Percentiles rank a stretch among this genome's conserved stretches.
Conservation (phyloP, 495 filamentous ascomycete species). For the Trichoderma gamsii region DNA sequence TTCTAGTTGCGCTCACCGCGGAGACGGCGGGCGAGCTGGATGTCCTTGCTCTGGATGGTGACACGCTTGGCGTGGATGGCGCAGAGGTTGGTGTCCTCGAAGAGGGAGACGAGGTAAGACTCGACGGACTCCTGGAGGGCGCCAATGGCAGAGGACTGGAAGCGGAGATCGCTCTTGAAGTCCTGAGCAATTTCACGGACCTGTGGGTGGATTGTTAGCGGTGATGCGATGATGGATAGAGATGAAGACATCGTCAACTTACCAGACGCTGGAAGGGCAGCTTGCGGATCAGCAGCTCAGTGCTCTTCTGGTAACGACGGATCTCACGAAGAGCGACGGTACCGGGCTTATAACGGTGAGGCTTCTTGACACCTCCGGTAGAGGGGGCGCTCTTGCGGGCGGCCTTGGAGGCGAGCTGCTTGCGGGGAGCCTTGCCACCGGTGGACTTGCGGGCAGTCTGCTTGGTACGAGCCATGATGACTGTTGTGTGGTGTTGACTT, state of each 20-base stretch:
- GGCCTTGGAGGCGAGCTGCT: conserved; percentile 70
- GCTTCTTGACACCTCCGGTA: conserved; percentile 94
- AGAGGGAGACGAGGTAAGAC: conserved; percentile 99
- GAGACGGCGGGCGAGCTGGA: conserved; percentile 93
- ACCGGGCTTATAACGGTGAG: conserved; percentile 99
- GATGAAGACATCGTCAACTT: conserved; percentile 22
- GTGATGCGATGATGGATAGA: neutral
- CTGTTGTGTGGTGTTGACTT: conserved; percentile 43
- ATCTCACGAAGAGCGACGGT: conserved; percentile 99
- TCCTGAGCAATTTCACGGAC: conserved; percentile 99
- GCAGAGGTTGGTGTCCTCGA: conserved; percentile 99
- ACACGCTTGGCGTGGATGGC: conserved; percentile 99
- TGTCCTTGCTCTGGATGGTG: conserved; percentile 91
- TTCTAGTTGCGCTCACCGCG: conserved; percentile 75
- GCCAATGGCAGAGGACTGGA: conserved; percentile 99
- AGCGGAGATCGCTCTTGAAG: conserved; percentile 99
- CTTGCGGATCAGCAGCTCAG: conserved; percentile 99
- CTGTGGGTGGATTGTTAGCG: conserved; percentile 35
- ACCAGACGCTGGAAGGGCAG: conserved; percentile 99
- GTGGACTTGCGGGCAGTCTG: conserved; percentile 99
- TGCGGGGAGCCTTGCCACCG: conserved; percentile 98
- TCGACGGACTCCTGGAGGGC: conserved; percentile 99
- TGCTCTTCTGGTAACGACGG: conserved; percentile 99
- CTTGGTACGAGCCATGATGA: conserved; percentile 96
- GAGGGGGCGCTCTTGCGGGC: conserved; percentile 52